Conservation (phyloP, 148 eudicot genomes). For the Euryodendron excelsum region DNA sequence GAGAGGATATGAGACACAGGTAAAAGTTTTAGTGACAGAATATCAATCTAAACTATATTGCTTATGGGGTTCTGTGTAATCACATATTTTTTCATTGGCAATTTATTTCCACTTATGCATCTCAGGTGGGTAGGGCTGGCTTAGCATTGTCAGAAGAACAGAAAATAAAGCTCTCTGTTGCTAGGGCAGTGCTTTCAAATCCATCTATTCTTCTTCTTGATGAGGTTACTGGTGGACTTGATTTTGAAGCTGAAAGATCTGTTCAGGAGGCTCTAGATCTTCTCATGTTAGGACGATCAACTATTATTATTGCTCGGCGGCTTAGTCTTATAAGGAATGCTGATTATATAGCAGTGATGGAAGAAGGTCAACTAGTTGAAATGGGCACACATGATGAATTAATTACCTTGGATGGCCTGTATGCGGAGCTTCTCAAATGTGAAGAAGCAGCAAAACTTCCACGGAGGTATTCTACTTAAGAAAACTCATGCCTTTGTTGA, state of each 20-base stretch:
- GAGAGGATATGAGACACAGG: slow-evolving; percentile 94
- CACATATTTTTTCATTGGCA: not conserved
- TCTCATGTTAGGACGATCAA: slow-evolving; percentile 92
- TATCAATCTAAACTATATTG: not conserved
- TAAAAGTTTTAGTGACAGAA: slow-evolving; percentile 14
- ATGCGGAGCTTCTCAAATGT: slow-evolving; percentile 93
- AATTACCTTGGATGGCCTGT: slow-evolving; percentile 76
- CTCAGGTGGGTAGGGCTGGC: slow-evolving; percentile 91
- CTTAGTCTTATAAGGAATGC: slow-evolving; percentile 92
- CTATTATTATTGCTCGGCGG: slow-evolving; percentile 90
- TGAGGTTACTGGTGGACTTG: slow-evolving; percentile 99
- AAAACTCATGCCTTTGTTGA: slow-evolving; percentile 7
- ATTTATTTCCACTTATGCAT: slow-evolving; percentile 14
- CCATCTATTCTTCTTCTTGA: slow-evolving; percentile 95
- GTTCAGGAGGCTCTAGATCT: slow-evolving; percentile 95
- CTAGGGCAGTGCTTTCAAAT: slow-evolving; percentile 90
- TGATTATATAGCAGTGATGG: slow-evolving; percentile 98
- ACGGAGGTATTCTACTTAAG: slow-evolving; percentile 56
- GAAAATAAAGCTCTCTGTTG: slow-evolving; percentile 93
- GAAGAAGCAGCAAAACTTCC: slow-evolving; percentile 99
- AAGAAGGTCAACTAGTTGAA: slow-evolving; percentile 98
- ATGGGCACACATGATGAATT: slow-evolving; percentile 98
- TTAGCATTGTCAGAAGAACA: slow-evolving; percentile 88
- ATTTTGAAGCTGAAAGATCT: slow-evolving; percentile 97
- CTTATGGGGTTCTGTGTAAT: not conserved